Evolutionary conservation across 2,329 filamentous ascomycete species (phyloP).

Genomic region (Cyphellophora attinorum): DNA sequence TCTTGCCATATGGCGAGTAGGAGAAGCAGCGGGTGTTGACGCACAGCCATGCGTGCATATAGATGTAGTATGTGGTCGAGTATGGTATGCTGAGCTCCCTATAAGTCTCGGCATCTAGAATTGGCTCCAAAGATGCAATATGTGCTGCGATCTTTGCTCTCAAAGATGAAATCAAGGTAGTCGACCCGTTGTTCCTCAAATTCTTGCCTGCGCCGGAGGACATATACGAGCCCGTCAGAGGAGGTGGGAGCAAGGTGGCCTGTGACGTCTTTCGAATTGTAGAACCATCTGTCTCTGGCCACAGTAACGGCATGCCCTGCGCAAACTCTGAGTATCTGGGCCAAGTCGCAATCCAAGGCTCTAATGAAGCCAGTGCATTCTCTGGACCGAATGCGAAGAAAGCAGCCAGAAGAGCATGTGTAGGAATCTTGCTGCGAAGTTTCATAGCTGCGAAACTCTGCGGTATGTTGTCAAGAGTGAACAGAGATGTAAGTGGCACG

Average conservation of each 20-base stretch:
- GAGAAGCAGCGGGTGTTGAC: constrained; percentile 15
- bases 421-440: constrained; percentile 6
- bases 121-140: neutral
- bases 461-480: constrained; percentile 10
- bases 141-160: constrained; percentile 4
- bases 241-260: constrained; percentile 3
- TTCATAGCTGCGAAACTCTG: constrained; percentile 5
- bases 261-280: neutral
- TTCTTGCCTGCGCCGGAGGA: too few relatives aligned
- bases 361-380: constrained; percentile 1
- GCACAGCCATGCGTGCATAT: constrained; percentile 11
- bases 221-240: constrained; percentile 4
- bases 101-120: neutral
- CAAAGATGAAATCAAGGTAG: constrained; percentile 3
- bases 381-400: constrained; percentile 11
- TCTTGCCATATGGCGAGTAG: constrained; percentile 5
- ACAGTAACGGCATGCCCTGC: constrained; percentile 9
- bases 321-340: constrained; percentile 9
- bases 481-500: constrained; percentile 8
- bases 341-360: constrained; percentile 13
- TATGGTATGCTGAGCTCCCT: neutral
- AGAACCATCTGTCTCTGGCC: constrained; percentile 1
- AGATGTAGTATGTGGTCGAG: constrained; percentile 3
- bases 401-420: constrained; percentile 12
- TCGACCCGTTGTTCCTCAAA: neutral